phyloP scores from a whole-genome alignment of 495 filamentous ascomycete species.

The Pseudomonodictys pantanalensis region DNA sequence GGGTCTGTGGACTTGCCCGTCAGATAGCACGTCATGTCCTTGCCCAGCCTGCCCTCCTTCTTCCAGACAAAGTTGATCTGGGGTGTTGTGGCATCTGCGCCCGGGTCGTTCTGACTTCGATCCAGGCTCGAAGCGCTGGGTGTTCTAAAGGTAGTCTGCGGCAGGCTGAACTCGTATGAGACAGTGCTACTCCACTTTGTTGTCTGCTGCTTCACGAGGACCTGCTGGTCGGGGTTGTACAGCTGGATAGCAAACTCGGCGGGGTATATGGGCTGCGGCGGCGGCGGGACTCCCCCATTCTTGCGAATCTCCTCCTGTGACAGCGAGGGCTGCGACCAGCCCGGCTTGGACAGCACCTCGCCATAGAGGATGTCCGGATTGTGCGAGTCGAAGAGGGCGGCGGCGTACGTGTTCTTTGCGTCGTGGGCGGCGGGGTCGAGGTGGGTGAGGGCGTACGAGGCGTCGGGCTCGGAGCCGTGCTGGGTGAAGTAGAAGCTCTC shows the following conservation, averaged over 20 bases:
- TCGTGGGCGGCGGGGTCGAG: constrained; percentile 65
- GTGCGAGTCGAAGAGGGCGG: constrained; percentile 79
- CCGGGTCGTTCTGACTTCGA: constrained; percentile 65
- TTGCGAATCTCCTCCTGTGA: constrained; percentile 75
- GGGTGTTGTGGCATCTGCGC: constrained; percentile 66
- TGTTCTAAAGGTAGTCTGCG: constrained; percentile 74
- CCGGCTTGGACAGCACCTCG: constrained; percentile 78
- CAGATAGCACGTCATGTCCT: constrained; percentile 77
- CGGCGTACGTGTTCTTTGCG: constrained; percentile 78
- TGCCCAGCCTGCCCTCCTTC: constrained; percentile 80
- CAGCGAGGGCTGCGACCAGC: constrained; percentile 77
- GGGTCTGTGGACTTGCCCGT: constrained; percentile 67
- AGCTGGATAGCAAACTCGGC: constrained; percentile 77
- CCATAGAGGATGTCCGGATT: constrained; percentile 79
- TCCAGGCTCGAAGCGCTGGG: constrained; percentile 77
- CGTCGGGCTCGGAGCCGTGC: constrained; percentile 71
- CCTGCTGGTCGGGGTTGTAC: constrained; percentile 88
- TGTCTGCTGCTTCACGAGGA: constrained; percentile 65
- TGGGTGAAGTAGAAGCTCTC: constrained; percentile 69
- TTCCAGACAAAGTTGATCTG: constrained; percentile 87
- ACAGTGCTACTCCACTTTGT: constrained; percentile 75
- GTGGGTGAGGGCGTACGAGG: constrained; percentile 74
- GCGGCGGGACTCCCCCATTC: constrained; percentile 65
- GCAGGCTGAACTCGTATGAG: constrained; percentile 90
- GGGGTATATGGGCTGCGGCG: constrained; percentile 74